Conservation (phyloP, 805 yeast genomes). For the Yamadazyma phyllophila region DNA sequence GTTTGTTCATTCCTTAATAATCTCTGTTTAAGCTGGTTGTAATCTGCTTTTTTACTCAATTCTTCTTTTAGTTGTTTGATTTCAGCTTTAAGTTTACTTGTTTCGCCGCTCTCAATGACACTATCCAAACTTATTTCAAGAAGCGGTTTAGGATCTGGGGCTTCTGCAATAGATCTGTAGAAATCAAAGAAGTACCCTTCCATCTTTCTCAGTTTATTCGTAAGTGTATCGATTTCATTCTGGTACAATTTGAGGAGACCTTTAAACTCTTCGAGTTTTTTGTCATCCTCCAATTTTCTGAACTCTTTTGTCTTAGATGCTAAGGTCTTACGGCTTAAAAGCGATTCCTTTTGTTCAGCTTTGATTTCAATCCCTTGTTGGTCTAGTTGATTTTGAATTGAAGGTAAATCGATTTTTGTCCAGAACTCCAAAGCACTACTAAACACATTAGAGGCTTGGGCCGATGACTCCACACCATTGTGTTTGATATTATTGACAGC, state of each 20-base stretch:
- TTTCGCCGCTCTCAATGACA: slow-evolving; percentile 53
- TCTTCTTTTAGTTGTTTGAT: slow-evolving; percentile 52
- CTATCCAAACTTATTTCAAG: slow-evolving; percentile 69
- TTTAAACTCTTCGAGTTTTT: slow-evolving; percentile 64
- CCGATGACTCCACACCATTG: background rate
- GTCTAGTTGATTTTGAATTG: slow-evolving; percentile 71
- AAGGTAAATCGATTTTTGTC: slow-evolving; percentile 70
- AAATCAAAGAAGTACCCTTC: slow-evolving; percentile 73
- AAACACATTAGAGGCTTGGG: slow-evolving; percentile 25
- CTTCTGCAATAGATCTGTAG: slow-evolving; percentile 77
- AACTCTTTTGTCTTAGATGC: slow-evolving; percentile 87
- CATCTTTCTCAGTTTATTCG: slow-evolving; percentile 70
- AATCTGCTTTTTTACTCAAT: slow-evolving; percentile 67
- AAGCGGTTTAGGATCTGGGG: slow-evolving; percentile 89
- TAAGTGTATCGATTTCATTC: slow-evolving; percentile 79
- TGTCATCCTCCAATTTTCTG: slow-evolving; percentile 64
- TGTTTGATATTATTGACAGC: background rate
- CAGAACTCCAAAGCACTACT: slow-evolving; percentile 68
- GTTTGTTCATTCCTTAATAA: slow-evolving; percentile 60
- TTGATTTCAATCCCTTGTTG: slow-evolving; percentile 70
- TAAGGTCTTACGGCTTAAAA: slow-evolving; percentile 68
- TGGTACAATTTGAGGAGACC: slow-evolving; percentile 76
- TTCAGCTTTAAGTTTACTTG: slow-evolving; percentile 51
- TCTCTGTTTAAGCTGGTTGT: slow-evolving; percentile 68
- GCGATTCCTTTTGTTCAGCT: slow-evolving; percentile 63